These are phyloP conservation scores for Stropharia rugosoannulata DNA, from an alignment of 768 basidiomycete species.

Conservation along the genomic window DNA sequence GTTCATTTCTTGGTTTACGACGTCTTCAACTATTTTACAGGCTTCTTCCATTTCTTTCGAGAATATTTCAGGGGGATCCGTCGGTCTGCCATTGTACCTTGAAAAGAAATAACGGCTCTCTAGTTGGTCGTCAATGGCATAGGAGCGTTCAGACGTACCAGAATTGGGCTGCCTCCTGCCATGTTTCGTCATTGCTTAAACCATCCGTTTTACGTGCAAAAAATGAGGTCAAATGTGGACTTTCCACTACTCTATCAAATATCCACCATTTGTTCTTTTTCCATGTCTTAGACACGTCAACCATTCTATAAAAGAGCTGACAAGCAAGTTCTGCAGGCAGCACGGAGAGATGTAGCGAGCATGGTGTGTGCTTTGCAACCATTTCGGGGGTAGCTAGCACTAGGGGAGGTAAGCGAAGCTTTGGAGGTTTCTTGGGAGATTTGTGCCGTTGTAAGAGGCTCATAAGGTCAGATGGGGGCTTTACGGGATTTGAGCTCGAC, in stretches of 20 bases:
- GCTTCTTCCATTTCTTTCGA: slow-evolving; percentile 77
- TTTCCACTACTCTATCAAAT: slow-evolving; percentile 79
- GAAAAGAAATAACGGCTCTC: not conserved
- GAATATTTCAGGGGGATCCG: slow-evolving; percentile 55
- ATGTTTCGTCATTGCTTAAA: slow-evolving; percentile 42
- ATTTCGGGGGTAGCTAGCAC: slow-evolving; percentile 60
- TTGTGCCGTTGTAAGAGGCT: slow-evolving; percentile 53
- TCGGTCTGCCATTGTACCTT: slow-evolving; percentile 80
- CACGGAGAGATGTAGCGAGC: slow-evolving; percentile 67
- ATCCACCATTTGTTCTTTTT: slow-evolving; percentile 82
- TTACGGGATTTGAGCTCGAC: slow-evolving; percentile 17
- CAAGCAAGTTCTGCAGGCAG: slow-evolving; percentile 78
- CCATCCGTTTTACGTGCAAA: slow-evolving; percentile 57
- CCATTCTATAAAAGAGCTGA: slow-evolving; percentile 71
- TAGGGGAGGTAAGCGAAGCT: slow-evolving; percentile 53
- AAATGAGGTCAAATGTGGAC: slow-evolving; percentile 81
- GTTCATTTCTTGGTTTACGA: slow-evolving; percentile 71
- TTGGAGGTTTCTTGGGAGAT: slow-evolving; percentile 31
- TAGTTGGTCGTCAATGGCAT: not conserved
- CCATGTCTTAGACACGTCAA: slow-evolving; percentile 62
- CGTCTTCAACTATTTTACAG: slow-evolving; percentile 62
- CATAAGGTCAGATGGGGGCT: slow-evolving; percentile 48
- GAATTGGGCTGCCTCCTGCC: slow-evolving; percentile 74
- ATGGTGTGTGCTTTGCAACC: slow-evolving; percentile 70
- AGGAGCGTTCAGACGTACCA: slow-evolving; percentile 45